These are phyloP conservation scores for Penicillium goetzii DNA, from an alignment of 495 filamentous ascomycete genomes.

Conservation along the genomic window DNA sequence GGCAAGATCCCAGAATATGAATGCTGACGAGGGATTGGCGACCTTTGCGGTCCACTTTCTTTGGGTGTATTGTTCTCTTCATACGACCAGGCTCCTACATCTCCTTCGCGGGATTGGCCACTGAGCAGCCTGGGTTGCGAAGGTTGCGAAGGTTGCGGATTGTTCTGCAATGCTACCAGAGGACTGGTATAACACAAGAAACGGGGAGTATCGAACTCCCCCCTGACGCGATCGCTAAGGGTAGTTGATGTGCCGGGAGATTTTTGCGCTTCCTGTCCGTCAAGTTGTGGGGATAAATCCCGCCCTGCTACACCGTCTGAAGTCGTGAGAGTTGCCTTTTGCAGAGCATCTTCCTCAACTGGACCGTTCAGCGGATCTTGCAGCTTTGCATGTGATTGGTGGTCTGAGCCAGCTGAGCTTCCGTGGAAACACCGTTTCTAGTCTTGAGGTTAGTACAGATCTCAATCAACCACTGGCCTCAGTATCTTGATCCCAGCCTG, in stretches of 20 bases:
- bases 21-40: not conserved
- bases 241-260: not conserved
- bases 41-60: not conserved
- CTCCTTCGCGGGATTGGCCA: not conserved
- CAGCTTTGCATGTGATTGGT: not conserved
- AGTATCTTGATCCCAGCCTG: not conserved
- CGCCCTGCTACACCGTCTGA: not conserved
- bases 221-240: not conserved
- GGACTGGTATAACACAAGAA: not conserved
- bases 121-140: not conserved
- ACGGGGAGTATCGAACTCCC: not conserved
- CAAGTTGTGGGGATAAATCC: not conserved
- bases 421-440: not conserved
- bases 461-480: not conserved
- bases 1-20: not conserved
- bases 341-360: not conserved
- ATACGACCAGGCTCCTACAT: not conserved
- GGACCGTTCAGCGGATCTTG: not conserved
- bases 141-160: not conserved
- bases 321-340: not conserved
- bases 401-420: not conserved
- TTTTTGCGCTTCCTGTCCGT: not conserved
- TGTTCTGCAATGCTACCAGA: not conserved
- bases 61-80: not conserved
- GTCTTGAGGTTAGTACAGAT: not conserved